Evolutionary conservation across 176 grass and related monocot genomes (phyloP).

Genomic region (Lolium perenne): DNA sequence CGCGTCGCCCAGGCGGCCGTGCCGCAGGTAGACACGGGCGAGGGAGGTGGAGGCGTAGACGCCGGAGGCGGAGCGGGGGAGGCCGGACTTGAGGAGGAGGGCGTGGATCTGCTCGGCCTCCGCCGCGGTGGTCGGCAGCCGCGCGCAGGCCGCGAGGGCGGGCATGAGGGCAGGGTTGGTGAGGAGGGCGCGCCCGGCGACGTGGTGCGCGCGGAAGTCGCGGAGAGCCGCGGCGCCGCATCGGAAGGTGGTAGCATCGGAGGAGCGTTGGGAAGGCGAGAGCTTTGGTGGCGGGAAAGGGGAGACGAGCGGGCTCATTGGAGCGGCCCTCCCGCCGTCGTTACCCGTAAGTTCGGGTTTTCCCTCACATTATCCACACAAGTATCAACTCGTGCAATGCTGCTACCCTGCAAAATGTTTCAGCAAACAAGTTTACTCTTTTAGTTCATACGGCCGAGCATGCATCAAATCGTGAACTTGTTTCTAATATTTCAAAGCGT

Average conservation of each 20-base stretch:
- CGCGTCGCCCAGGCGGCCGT: conserved; percentile 43
- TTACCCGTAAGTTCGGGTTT: not conserved
- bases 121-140: conserved; percentile 28
- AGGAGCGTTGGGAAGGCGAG: not conserved
- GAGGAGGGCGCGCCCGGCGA: conserved; percentile 11
- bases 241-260: conserved; percentile 18
- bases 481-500: no score
- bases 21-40: conserved; percentile 39
- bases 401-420: not conserved
- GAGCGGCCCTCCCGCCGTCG: not conserved
- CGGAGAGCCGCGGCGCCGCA: conserved; percentile 42
- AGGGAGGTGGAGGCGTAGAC: conserved; percentile 52
- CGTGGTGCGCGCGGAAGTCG: conserved; percentile 47
- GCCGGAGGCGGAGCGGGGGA: conserved; percentile 8
- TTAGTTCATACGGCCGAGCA: no score
- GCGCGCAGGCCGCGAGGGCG: conserved; percentile 55
- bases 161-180: conserved; percentile 45
- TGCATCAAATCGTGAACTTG: no score
- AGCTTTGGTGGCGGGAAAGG: conserved; percentile 8
- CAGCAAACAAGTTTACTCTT: not conserved
- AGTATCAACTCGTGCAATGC: not conserved
- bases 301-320: conserved; percentile 12
- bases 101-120: conserved; percentile 60
- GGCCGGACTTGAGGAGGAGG: conserved; percentile 54
- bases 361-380: not conserved